A percentile compares a stretch with the other conserved stretches of the same genome.
Evolutionary conservation across 2,329 filamentous ascomycete species (phyloP).

Genomic region (Cladosporium cucumerinum): DNA sequence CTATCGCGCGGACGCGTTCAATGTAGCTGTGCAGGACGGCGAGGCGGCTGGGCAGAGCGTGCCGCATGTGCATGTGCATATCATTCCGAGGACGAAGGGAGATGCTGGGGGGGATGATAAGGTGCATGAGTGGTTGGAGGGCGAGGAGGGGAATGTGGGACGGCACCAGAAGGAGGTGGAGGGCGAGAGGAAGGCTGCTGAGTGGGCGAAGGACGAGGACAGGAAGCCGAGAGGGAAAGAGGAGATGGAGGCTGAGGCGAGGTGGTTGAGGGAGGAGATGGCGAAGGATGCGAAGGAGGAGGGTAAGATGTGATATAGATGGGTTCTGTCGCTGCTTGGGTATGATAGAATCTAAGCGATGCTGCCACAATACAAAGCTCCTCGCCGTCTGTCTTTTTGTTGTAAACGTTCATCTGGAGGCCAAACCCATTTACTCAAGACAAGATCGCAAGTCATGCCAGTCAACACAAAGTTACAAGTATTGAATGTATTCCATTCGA

Average conservation of each 20-base stretch:
- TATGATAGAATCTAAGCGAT: not conserved
- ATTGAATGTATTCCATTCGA: slow-evolving; percentile 1
- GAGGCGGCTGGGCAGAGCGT: slow-evolving; percentile 89
- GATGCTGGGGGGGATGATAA: slow-evolving; percentile 65
- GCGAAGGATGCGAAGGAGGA: slow-evolving; percentile 39
- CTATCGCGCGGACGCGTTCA: slow-evolving; percentile 70
- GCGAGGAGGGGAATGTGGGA: slow-evolving; percentile 79
- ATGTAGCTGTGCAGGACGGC: slow-evolving; percentile 94
- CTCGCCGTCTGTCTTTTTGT: not conserved
- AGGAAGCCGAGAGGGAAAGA: slow-evolving; percentile 63
- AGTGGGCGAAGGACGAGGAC: slow-evolving; percentile 62
- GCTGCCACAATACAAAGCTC: not conserved
- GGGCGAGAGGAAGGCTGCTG: slow-evolving; percentile 23
- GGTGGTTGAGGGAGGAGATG: slow-evolving; percentile 59
- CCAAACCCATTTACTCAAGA: not conserved
- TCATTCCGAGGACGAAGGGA: slow-evolving; percentile 68
- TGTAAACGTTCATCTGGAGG: not conserved
- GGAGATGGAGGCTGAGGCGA: slow-evolving; percentile 78
- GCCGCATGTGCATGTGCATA: slow-evolving; percentile 86
- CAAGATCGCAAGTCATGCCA: not conserved
- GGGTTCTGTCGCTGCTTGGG: not conserved
- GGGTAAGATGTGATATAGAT: slow-evolving; percentile 12
- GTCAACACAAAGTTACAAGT: not conserved
- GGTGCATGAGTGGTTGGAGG: slow-evolving; percentile 79
- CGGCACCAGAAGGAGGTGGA: slow-evolving; percentile 60